Evolutionary conservation across 108 stramenopile genomes (phyloP).

Genomic region (Fragilaria radians): DNA sequence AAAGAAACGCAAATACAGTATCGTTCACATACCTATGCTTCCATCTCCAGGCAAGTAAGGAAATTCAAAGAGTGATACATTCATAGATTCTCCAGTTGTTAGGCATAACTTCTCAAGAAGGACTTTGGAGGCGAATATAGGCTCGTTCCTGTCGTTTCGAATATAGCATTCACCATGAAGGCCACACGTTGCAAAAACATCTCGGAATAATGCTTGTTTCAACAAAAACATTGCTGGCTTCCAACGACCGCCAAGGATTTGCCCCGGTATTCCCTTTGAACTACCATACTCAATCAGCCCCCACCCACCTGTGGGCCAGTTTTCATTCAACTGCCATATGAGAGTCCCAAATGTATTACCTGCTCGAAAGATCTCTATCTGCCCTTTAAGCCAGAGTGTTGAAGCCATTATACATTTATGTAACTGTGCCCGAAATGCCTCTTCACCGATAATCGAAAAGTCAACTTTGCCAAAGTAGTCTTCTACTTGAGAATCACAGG

Average conservation of each 20-base stretch:
- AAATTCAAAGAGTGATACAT: too few species aligned
- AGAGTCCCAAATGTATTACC: constrained; percentile 34
- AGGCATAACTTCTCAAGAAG: too few species aligned
- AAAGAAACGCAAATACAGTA: too few species aligned
- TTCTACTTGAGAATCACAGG: constrained; percentile 38
- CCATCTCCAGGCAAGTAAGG: too few species aligned
- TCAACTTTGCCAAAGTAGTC: constrained; percentile 31
- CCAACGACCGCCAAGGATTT: constrained; percentile 46
- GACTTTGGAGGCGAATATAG: too few species aligned
- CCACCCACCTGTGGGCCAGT: constrained; percentile 64
- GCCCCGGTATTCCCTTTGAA: too few species aligned
- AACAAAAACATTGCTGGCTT: constrained; percentile 42
- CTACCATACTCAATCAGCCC: constrained; percentile 48
- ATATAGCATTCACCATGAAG: constrained; percentile 15
- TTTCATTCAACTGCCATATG: constrained; percentile 61
- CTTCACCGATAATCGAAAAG: constrained; percentile 17
- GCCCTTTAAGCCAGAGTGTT: constrained; percentile 42
- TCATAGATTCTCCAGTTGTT: too few species aligned
- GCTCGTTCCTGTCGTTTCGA: too few species aligned
- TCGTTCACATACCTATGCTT: too few species aligned
- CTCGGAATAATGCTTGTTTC: constrained; percentile 21
- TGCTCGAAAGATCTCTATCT: constrained; percentile 27
- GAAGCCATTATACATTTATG: constrained; percentile 48
- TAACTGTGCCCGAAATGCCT: constrained; percentile 31
- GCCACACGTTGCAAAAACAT: constrained; percentile 39